These are phyloP conservation scores for Xylariomycetidae sp. DNA, from an alignment of 2,329 filamentous ascomycete species.

Conservation along the genomic window DNA sequence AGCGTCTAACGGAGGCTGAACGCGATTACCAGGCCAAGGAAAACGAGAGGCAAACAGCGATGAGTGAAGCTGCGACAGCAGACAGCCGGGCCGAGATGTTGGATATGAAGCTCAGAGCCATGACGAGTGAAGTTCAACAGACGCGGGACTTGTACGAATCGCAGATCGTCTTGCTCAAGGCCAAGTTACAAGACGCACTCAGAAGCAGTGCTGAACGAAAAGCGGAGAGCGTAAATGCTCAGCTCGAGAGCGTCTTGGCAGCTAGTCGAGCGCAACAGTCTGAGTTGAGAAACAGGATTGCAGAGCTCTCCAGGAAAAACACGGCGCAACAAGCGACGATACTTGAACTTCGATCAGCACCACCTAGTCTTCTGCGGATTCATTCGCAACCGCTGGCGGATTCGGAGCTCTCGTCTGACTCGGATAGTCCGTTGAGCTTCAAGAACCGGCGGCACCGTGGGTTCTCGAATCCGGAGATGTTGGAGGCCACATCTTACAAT, in stretches of 20 bases:
- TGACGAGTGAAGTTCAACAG: conserved; percentile 42
- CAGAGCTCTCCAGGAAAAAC: conserved; percentile 46
- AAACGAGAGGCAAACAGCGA: conserved; percentile 51
- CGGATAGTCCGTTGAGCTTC: conserved; percentile 34
- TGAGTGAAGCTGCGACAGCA: conserved; percentile 54
- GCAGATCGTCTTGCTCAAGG: conserved; percentile 44
- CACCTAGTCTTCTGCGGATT: conserved; percentile 17
- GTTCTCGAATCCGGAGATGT: conserved; percentile 39
- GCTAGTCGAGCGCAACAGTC: conserved; percentile 50
- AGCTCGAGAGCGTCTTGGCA: conserved; percentile 41
- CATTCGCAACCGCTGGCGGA: conserved; percentile 14
- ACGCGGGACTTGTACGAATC: conserved; percentile 40
- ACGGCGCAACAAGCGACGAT: conserved; percentile 46
- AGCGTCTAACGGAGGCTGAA: conserved; percentile 55
- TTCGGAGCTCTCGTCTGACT: conserved; percentile 30
- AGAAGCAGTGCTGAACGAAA: conserved; percentile 23
- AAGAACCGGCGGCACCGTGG: conserved; percentile 34
- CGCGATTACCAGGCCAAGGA: conserved; percentile 62
- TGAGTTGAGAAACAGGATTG: conserved; percentile 49
- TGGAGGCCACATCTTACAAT: conserved; percentile 39
- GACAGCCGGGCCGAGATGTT: conserved; percentile 56
- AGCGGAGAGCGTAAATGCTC: conserved; percentile 29
- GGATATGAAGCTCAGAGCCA: conserved; percentile 50
- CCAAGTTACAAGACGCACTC: conserved; percentile 37
- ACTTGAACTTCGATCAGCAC: conserved; percentile 40